Evolutionary conservation across 2,329 filamentous ascomycete genomes (phyloP).

Genomic region (Beauveria rudraprayagi): DNA sequence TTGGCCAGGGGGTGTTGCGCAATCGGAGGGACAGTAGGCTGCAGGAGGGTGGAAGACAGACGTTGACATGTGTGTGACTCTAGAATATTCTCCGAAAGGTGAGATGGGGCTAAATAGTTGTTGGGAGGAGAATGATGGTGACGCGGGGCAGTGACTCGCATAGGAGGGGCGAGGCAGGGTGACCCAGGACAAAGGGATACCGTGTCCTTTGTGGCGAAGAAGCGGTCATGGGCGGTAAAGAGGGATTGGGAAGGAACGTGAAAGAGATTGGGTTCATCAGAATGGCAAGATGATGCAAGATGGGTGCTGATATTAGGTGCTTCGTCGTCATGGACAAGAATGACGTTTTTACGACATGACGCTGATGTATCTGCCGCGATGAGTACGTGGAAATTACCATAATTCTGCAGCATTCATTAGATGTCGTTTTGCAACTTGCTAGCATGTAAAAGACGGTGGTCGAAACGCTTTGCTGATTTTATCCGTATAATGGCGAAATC

Average conservation of each 20-base stretch:
- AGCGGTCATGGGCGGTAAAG: background rate
- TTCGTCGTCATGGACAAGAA: too few species aligned
- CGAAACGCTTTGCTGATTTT: background rate
- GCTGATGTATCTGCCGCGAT: background rate
- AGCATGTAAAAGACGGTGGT: background rate
- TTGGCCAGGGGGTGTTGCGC: background rate
- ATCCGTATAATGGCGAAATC: background rate
- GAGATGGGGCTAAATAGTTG: background rate
- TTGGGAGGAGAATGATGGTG: background rate
- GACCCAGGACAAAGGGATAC: background rate
- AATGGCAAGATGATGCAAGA: background rate
- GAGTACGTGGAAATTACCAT: background rate
- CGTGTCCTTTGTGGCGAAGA: background rate
- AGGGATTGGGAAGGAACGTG: background rate
- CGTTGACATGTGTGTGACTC: background rate
- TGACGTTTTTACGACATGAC: background rate
- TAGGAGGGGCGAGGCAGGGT: background rate
- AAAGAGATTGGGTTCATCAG: background rate
- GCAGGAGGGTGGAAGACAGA: background rate
- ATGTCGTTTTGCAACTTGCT: background rate
- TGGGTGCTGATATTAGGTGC: background rate
- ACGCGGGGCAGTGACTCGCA: constrained; percentile 2
- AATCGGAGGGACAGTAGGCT: background rate
- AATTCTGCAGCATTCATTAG: background rate
- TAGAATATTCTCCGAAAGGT: background rate